Conservation (phyloP, 106 monocot genomes). For the Dioscorea dumetorum region DNA sequence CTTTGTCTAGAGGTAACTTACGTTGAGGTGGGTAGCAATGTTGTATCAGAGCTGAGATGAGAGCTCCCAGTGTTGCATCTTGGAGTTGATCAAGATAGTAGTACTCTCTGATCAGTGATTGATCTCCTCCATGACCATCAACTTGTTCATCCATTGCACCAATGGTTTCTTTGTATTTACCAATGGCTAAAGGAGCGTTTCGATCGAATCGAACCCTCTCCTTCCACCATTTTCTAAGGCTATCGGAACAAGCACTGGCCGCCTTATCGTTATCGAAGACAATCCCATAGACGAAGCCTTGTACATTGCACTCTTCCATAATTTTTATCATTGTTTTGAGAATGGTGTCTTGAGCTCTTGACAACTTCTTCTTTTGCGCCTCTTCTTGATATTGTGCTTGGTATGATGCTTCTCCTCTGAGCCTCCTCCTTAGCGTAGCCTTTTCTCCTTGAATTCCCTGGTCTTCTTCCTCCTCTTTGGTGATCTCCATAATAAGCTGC, state of each 20-base stretch:
- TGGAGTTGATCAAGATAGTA: constrained; percentile 28
- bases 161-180: constrained; percentile 12
- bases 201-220: constrained; percentile 34
- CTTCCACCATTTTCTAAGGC: constrained; percentile 40
- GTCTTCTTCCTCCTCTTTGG: too few species aligned
- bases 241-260: constrained; percentile 29
- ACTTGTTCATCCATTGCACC: neutral
- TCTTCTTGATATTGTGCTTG: constrained; percentile 19
- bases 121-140: neutral
- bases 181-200: constrained; percentile 25
- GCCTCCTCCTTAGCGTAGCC: too few species aligned
- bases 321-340: constrained; percentile 36
- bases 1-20: constrained; percentile 39
- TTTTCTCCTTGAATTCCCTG: too few species aligned
- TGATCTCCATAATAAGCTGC: too few species aligned
- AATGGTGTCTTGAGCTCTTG: constrained; percentile 33
- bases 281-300: constrained; percentile 38
- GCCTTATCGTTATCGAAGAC: constrained; percentile 35
- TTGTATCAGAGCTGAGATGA: constrained; percentile 35
- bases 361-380: constrained; percentile 28
- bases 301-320: constrained; percentile 35
- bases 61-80: constrained; percentile 34
- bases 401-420: neutral
- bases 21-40: constrained; percentile 43
- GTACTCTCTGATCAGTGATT: neutral